Conservation (phyloP, 768 basidiomycete genomes). For the Trametes cingulata region DNA sequence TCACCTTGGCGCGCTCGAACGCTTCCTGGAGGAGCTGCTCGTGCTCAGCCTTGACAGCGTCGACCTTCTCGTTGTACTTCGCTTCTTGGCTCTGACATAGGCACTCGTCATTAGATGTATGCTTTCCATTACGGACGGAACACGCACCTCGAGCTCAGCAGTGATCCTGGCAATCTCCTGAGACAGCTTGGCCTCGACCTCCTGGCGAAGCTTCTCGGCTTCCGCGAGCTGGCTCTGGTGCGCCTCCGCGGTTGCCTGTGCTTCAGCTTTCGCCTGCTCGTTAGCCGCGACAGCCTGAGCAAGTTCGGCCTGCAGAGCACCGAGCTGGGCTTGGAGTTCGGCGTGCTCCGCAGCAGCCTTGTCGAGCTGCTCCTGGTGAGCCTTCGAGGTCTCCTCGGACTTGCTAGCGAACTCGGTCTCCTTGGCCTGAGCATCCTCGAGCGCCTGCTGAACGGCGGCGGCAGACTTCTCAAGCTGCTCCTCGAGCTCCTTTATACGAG, state of each 20-base stretch:
- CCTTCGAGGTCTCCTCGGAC: constrained; percentile 41
- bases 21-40: constrained; percentile 61
- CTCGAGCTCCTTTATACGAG: constrained; percentile 52
- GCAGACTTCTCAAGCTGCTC: constrained; percentile 51
- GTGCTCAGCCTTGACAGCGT: constrained; percentile 66
- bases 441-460: constrained; percentile 48
- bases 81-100: constrained; percentile 61
- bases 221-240: constrained; percentile 54
- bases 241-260: constrained; percentile 45
- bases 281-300: constrained; percentile 44
- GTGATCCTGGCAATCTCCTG: constrained; percentile 58
- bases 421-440: constrained; percentile 48
- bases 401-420: constrained; percentile 45
- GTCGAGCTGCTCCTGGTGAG: constrained; percentile 51
- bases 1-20: constrained; percentile 77
- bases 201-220: constrained; percentile 48
- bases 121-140: no score
- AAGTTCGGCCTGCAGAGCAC: constrained; percentile 50
- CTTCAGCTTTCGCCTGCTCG: constrained; percentile 49
- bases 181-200: constrained; percentile 52
- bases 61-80: constrained; percentile 66
- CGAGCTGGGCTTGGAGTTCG: constrained; percentile 44
- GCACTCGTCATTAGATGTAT: not conserved
- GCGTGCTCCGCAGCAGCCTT: constrained; percentile 33
- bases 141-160: constrained; percentile 63